Percentiles rank a stretch among this genome's conserved stretches.
Evolutionary conservation across 441 rosid species (phyloP).

Genomic region (Isatis lusitanica): DNA sequence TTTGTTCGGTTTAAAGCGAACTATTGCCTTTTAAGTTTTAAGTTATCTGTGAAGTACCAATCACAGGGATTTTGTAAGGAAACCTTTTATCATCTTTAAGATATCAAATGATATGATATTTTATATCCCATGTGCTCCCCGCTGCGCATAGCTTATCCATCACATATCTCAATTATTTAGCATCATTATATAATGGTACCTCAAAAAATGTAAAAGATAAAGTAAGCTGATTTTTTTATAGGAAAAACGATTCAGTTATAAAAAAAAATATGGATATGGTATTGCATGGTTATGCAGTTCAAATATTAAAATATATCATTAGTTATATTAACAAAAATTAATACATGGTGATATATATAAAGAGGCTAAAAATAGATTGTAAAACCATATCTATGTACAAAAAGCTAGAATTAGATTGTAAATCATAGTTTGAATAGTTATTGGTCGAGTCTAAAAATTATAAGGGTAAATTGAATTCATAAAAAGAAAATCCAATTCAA

Average conservation of each 20-base stretch:
- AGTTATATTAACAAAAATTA: too few species aligned
- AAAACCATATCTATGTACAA: too few species aligned
- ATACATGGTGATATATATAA: too few species aligned
- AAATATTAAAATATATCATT: too few species aligned
- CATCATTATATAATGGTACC: constrained; percentile 17
- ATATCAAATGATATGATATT: constrained; percentile 27
- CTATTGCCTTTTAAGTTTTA: constrained; percentile 8
- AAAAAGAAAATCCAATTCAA: too few species aligned
- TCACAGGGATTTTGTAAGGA: constrained; percentile 32
- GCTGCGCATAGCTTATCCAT: constrained; percentile 19
- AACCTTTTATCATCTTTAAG: constrained; percentile 22
- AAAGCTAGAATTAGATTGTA: too few species aligned
- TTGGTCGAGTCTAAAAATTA: too few species aligned
- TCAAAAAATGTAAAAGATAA: neutral
- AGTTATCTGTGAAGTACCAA: constrained; percentile 36
- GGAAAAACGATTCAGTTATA: neutral
- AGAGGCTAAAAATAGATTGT: too few species aligned
- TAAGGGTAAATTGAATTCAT: too few species aligned
- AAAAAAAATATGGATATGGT: too few species aligned
- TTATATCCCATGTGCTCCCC: constrained; percentile 31
- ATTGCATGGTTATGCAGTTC: too few species aligned
- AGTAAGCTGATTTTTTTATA: neutral
- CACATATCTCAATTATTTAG: constrained; percentile 26
- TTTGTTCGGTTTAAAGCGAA: constrained; percentile 23
- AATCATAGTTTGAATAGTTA: too few species aligned